Evolutionary conservation across 306 rosid genomes (phyloP), one percentile per base, ranked within the genome.

Genomic region (Casuarina cunninghamiana): DNA sequence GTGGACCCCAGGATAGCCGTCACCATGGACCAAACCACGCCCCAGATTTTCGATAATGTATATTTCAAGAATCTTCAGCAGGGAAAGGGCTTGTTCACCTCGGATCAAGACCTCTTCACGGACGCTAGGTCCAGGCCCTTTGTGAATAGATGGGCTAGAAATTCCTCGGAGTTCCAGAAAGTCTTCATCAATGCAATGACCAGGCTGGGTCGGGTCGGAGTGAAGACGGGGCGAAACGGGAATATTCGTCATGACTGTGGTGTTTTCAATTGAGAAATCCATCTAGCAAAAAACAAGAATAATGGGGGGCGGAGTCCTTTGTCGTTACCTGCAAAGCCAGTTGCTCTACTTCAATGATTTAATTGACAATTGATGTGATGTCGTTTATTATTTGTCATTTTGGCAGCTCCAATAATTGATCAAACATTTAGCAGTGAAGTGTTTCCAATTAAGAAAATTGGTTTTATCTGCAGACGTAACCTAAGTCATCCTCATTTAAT

Each of bases 1-100:
- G 97, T 90, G 69, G 93, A 87, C 82, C 90, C 96, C 3, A 76
- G 78, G 21, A 88, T 90, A 62, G 97, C 96, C 73, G 53, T 90
- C 77, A 70, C 90, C 84, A 93, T 93, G 96, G 97, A 93, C 81
- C 97, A 94, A 2, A 76, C 53, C 26, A 90, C 92, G 7, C 96
- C 97, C 2, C 71, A 78, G 6, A 58, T 35, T 0, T 93, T 93
- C 26, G 97, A 93, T 80, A 86, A 90, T 10, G 60, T n/a, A 5
- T 93, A 87, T 72, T 93, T 42, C 82, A 72, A 79, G 88, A 93
- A 93, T 78, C 97, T 93, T 50, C 80, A 83, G 62, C 69, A 80
- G 6, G 89, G 90, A 0, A 75, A 74, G 70, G 97, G 96, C 2
- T 86, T 93, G 0, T 89, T 93, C 84, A 80, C 91, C 6, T 93